These are phyloP conservation scores for Sporisorium scitamineum DNA, from an alignment of 1,284 basidiomycete species.

Conservation along the genomic window DNA sequence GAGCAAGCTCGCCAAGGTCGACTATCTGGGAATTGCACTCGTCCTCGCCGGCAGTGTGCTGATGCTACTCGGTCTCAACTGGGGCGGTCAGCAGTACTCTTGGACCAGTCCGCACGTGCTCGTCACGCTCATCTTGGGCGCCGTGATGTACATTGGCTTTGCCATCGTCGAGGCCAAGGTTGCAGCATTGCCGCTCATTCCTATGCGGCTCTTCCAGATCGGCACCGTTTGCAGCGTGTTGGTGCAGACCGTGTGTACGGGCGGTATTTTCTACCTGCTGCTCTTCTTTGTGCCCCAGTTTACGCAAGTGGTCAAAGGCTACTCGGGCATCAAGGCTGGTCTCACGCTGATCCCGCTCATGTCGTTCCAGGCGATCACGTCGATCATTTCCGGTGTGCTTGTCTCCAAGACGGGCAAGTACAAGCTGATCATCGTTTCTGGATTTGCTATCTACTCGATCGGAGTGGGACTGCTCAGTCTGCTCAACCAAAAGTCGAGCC, in stretches of 20 bases:
- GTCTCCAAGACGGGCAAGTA: constrained; percentile 78
- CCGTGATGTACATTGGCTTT: constrained; percentile 75
- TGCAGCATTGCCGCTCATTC: constrained; percentile 74
- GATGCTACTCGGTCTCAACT: constrained; percentile 76
- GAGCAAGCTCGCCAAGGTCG: constrained; percentile 43
- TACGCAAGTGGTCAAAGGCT: constrained; percentile 79
- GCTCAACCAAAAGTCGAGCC: constrained; percentile 73
- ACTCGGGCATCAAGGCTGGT: constrained; percentile 75
- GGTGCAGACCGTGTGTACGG: constrained; percentile 67
- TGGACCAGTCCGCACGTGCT: constrained; percentile 69
- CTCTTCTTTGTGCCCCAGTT: constrained; percentile 77
- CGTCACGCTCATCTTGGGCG: constrained; percentile 75
- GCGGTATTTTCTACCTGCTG: constrained; percentile 63
- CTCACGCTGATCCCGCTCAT: constrained; percentile 78
- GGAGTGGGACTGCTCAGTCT: constrained; percentile 77
- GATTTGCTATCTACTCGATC: constrained; percentile 72
- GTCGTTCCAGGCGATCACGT: constrained; percentile 72
- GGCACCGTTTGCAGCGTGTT: constrained; percentile 79
- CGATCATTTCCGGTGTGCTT: constrained; percentile 74
- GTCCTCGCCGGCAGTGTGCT: constrained; percentile 39
- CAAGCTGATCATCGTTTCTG: constrained; percentile 76
- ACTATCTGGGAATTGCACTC: constrained; percentile 44
- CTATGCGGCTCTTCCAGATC: constrained; percentile 76
- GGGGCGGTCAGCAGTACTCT: constrained; percentile 71
- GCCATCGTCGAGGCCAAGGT: constrained; percentile 80